Base-by-base conservation (phyloP, 192 early-diverging fungal species). In the Lunasporangiospora selenospora region DNA sequence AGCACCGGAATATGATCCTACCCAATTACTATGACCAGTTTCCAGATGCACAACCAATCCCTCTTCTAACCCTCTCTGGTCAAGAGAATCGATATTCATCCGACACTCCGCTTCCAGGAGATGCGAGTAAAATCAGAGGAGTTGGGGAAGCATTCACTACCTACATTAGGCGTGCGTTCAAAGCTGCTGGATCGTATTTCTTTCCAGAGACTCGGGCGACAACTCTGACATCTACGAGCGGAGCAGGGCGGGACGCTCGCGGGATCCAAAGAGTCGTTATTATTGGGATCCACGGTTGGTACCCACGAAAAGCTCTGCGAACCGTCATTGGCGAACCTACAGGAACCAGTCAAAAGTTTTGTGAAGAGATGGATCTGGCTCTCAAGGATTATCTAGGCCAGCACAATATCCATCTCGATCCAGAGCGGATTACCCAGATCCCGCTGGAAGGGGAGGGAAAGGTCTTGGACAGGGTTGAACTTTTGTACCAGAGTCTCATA, bases 201-300 rank as follows among this genome's bases (percentile, higher is more conserved):
- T n/a, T n/a, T n/a, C n/a, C n/a, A n/a, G n/a, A n/a, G n/a, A n/a
- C n/a, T n/a, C n/a, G n/a, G n/a, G n/a, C n/a, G n/a, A n/a, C n/a
- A n/a, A n/a, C n/a, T n/a, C n/a, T n/a, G n/a, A n/a, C n/a, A n/a
- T n/a, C n/a, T n/a, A n/a, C n/a, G n/a, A n/a, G n/a, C n/a, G n/a
- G n/a, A n/a, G n/a, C n/a, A n/a, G n/a, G n/a, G n/a, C n/a, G n/a
- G n/a, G n/a, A n/a, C n/a, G 32, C 77, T 2, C 21, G 65, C 5
- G 84, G 73, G 51, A 65, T 80, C 9, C 75, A 80, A 30, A 75
- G 80, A 7, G 81, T 94, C 21, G 89, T 82, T 3, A 84, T 97
- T 12, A 80, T 97, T 43, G 94, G 95, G n/a, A 83, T 96, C 2
- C 94, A 97, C 45, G 95, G 95, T 9, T 96, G 93, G 93, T 97